Evolutionary conservation across 495 filamentous ascomycete species (phyloP).

Genomic region (Penicillium mononematosum): DNA sequence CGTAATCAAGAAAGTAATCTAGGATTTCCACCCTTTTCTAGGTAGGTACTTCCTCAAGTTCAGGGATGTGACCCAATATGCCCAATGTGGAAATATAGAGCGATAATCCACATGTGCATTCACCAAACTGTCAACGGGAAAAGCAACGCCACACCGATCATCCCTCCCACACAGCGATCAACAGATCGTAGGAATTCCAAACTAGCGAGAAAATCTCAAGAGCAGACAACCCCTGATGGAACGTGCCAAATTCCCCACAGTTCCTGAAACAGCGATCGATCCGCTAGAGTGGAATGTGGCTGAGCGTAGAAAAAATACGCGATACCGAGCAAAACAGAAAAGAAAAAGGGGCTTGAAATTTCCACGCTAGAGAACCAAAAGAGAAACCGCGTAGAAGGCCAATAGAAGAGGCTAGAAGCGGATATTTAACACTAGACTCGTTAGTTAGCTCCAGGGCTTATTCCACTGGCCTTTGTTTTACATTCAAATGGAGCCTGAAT

Average conservation of each 20-base stretch:
- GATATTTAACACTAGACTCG: background rate
- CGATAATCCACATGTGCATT: background rate
- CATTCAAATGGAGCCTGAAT: background rate
- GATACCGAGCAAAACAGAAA: slow-evolving; percentile 7
- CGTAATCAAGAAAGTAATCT: background rate
- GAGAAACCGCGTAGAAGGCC: slow-evolving; percentile 6
- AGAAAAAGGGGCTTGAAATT: slow-evolving; percentile 9
- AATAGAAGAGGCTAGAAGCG: slow-evolving; percentile 12
- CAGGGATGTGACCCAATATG: background rate
- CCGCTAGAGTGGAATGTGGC: slow-evolving; percentile 19
- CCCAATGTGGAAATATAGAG: background rate
- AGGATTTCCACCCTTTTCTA: background rate
- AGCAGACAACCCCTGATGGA: slow-evolving; percentile 12
- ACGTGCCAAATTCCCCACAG: slow-evolving; percentile 29
- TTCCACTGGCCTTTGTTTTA: slow-evolving; percentile 12
- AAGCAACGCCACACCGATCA: background rate
- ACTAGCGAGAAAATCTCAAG: background rate
- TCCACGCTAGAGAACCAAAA: slow-evolving; percentile 10
- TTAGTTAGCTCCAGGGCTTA: background rate
- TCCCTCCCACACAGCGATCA: background rate
- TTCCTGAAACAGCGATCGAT: slow-evolving; percentile 31
- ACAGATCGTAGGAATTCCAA: background rate
- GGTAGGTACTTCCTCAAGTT: background rate
- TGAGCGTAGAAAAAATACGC: slow-evolving; percentile 13
- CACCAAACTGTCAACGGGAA: background rate